A percentile compares a stretch with the other conserved stretches of the same genome.
Conservation (phyloP, 192 early-diverging fungal species). For the Linnemannia elongata region DNA sequence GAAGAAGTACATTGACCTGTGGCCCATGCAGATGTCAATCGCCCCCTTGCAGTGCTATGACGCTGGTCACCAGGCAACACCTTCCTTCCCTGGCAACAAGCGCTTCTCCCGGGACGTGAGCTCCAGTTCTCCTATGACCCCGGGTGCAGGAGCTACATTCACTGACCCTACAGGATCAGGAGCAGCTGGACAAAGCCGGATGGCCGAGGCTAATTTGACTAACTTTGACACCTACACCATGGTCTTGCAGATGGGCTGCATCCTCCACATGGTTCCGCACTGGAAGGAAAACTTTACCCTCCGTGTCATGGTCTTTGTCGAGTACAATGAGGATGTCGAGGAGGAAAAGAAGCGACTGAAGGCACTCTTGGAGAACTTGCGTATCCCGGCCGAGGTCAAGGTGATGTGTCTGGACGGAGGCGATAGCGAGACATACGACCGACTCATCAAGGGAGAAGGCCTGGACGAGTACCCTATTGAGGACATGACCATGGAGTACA, state of each 20-base stretch:
- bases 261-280: conserved; percentile 77
- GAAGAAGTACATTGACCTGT: conserved; percentile 76
- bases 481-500: background rate
- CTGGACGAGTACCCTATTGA: background rate
- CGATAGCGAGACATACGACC: conserved; percentile 59
- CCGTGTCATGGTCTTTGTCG: conserved; percentile 80
- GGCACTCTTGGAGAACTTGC: conserved; percentile 69
- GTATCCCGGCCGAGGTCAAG: conserved; percentile 72
- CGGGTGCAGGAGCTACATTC: background rate
- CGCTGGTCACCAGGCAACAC: background rate
- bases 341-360: conserved; percentile 70
- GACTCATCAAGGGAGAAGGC: conserved; percentile 46
- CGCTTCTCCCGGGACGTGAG: conserved; percentile 29
- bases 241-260: conserved; percentile 82
- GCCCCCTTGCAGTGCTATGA: conserved; percentile 31
- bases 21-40: conserved; percentile 75
- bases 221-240: conserved; percentile 81
- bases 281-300: conserved; percentile 73
- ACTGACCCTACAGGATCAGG: background rate
- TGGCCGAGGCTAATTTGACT: conserved; percentile 54
- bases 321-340: conserved; percentile 70
- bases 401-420: conserved; percentile 65
- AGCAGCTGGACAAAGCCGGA: conserved; percentile 17
- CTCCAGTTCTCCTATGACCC: conserved; percentile 1
- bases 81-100: background rate